These are phyloP conservation scores for Conticribra guillardii DNA, from an alignment of 108 stramenopile species.

Conservation along the genomic window DNA sequence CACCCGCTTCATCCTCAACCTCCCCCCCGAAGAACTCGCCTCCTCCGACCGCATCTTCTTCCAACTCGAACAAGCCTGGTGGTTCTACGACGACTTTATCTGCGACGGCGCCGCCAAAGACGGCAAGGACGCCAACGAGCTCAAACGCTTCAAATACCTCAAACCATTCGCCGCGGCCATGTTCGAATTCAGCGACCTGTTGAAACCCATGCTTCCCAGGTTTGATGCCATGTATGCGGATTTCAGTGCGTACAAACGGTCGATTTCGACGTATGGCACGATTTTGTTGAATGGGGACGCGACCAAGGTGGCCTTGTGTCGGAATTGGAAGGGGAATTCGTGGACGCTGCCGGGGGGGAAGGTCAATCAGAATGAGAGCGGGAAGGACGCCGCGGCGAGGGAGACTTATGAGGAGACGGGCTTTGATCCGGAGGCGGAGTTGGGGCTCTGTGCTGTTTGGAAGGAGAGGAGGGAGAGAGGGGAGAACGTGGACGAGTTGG, in stretches of 20 bases:
- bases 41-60: slow-evolving; percentile 85
- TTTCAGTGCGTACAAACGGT: slow-evolving; percentile 75
- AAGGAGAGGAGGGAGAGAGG: slow-evolving; percentile 27
- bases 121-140: neutral
- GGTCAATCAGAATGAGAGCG: slow-evolving; percentile 85
- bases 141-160: slow-evolving; percentile 70
- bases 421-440: slow-evolving; percentile 74
- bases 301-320: slow-evolving; percentile 65
- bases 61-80: slow-evolving; percentile 92
- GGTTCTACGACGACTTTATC: slow-evolving; percentile 91
- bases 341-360: slow-evolving; percentile 90
- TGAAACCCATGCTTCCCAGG: slow-evolving; percentile 45
- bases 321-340: slow-evolving; percentile 65
- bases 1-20: slow-evolving; percentile 85
- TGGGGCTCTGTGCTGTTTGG: slow-evolving; percentile 45
- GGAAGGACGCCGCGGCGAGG: slow-evolving; percentile 73
- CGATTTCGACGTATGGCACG: slow-evolving; percentile 84
- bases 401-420: slow-evolving; percentile 94
- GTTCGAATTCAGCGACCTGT: slow-evolving; percentile 71
- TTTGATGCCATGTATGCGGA: slow-evolving; percentile 77
- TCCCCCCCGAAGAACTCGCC: slow-evolving; percentile 77
- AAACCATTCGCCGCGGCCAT: slow-evolving; percentile 73
- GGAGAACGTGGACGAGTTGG: slow-evolving; percentile 24
- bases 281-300: slow-evolving; percentile 70
- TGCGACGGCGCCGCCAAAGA: slow-evolving; percentile 53